Base-by-base conservation (phyloP, 179 eudicot species). In the Pouteria campechiana region DNA sequence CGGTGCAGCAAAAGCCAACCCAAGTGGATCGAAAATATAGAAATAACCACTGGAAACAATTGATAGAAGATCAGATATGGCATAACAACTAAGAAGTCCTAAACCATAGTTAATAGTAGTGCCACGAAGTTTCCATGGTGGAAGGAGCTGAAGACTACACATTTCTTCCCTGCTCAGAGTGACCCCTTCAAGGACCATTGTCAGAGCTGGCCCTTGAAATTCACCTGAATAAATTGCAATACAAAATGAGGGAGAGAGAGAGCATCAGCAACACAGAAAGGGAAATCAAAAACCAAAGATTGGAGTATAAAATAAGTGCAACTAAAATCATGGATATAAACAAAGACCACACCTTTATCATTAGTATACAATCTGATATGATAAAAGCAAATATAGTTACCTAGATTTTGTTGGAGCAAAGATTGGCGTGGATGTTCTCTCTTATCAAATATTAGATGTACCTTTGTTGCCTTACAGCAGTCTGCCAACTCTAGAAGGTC, bases 401-500 rank as follows among this genome's bases (percentile, higher is more conserved):
- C 99, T 64, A 92, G 78, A 67, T 92, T 92, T 49, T 92, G 96
- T 67, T 92, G 99, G 68, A 92, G 66, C 48, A 92, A 61, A 58
- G 94, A 68, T 58, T 87, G 92, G 38, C 76, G 60, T 48, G 93
- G 78, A 83, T 92, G 99, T 58, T 80, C 80, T 60, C 99, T 78
- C 69, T 70, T 83, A 71, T 92, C 99, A 63, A 79, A 75, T 37
- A 92, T 58, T 27, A 92, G 49, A 55, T 83, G 96, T 62, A 87
- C 67, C 70, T 78, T 92, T 57, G 61, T 76, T 30, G 96, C 86
- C 72, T 70, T 74, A 71, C 99, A 92, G 79, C 93, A 79, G 67
- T 92, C 99, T 13, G 99, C 99, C 69, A 92, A 57, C 80, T 92
- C 99, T 37, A 92, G 81, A 49, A 92, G 82, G 63, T 92, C 99